Conservation (phyloP, 2,329 filamentous ascomycete genomes). For the Colletotrichum sp. region DNA sequence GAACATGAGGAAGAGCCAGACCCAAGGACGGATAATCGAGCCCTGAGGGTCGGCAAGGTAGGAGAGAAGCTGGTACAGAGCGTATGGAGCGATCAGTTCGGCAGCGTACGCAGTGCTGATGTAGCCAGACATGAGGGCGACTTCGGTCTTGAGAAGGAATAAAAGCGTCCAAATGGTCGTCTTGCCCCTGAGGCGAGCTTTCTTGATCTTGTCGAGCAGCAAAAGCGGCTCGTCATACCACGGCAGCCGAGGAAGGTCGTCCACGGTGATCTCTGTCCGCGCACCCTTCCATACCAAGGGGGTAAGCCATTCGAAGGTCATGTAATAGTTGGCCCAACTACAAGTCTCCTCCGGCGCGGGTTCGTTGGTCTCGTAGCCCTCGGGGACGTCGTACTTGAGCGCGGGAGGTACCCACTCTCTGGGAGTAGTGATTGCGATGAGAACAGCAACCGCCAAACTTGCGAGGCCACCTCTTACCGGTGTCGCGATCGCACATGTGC, state of each 20-base stretch:
- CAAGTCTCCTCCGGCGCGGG: slow-evolving; percentile 58
- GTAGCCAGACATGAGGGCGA: slow-evolving; percentile 51
- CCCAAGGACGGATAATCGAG: slow-evolving; percentile 51
- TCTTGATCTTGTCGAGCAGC: slow-evolving; percentile 47
- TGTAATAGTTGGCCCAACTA: slow-evolving; percentile 57
- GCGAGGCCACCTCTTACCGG: slow-evolving; percentile 37
- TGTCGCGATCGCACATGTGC: slow-evolving; percentile 28
- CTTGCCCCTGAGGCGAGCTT: slow-evolving; percentile 45
- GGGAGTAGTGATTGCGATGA: slow-evolving; percentile 49
- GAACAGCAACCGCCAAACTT: slow-evolving; percentile 39
- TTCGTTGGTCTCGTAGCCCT: slow-evolving; percentile 36
- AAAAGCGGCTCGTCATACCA: slow-evolving; percentile 61
- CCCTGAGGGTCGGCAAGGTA: slow-evolving; percentile 52
- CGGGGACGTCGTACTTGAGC: slow-evolving; percentile 40
- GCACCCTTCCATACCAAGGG: slow-evolving; percentile 53
- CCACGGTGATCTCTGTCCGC: slow-evolving; percentile 47
- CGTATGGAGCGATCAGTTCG: slow-evolving; percentile 58
- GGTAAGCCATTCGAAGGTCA: slow-evolving; percentile 56
- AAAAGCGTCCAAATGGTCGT: slow-evolving; percentile 51
- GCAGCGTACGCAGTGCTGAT: slow-evolving; percentile 39
- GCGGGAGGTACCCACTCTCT: slow-evolving; percentile 55
- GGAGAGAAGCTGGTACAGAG: slow-evolving; percentile 56
- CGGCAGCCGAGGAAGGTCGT: slow-evolving; percentile 52
- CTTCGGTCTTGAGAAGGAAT: slow-evolving; percentile 45
- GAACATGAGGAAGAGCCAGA: slow-evolving; percentile 61